Base-by-base conservation (phyloP, 495 filamentous ascomycete genomes). In the Hypoxylon trugodes region DNA sequence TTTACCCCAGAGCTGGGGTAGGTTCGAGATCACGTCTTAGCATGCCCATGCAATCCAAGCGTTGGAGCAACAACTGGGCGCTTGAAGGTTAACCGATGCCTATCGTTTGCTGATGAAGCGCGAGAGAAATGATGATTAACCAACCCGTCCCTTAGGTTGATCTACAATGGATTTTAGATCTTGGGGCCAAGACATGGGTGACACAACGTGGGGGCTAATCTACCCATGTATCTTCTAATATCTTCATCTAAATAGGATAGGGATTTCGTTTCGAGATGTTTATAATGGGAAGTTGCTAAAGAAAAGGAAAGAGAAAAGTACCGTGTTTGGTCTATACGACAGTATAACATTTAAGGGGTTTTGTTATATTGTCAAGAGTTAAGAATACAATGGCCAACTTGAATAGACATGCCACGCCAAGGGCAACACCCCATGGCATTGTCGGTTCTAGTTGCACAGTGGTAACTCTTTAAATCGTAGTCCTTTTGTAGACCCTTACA, bases 91-190 rank as follows among this genome's bases (percentile, higher is more conserved):
- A 41, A 51, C 38, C 51, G 54, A 42, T 41, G 33, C 21, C 26
- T 37, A 40, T 38, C 54, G 25, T 36, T 40, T 57, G 38, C 46
- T 65, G 41, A 59, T 38, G 48, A 65, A 43, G 48, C 54, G 36
- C 12, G 36, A 53, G 61, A 65, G 49, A 55, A 55, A 66, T 42
- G 57, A 40, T 53, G 47, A 53, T 66, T 52, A 48, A 40, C 52
- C 18, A 61, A 50, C 47, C 63, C 46, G 40, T 51, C 45, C 10
- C 6, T 28, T 52, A 21, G 58, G 57, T 54, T 66, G 57, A 66
- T 66, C 64, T 60, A 35, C 56, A 48, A 57, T 66, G 52, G 52
- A 47, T 40, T 50, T 42, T 18, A 61, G 57, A 61, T 61, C 56
- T 61, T 47, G 46, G 36, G 41, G 46, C 28, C 52, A 30, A 22